phyloP scores from a whole-genome alignment of 306 rosid species.

The Ammopiptanthus mongolicus region DNA sequence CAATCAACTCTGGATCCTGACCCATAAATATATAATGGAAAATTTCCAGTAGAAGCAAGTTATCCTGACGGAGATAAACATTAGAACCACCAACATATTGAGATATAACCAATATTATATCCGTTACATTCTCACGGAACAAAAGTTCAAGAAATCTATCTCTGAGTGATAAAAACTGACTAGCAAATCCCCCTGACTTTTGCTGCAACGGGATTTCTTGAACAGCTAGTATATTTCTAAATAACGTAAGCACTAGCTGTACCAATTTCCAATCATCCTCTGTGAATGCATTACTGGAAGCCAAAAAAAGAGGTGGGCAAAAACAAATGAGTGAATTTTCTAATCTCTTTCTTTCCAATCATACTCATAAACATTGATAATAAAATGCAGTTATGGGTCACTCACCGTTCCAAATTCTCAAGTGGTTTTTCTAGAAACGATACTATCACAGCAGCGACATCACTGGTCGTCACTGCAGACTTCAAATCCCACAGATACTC shows the following conservation, averaged over 20 bases:
- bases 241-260: constrained; percentile 80
- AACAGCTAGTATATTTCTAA: constrained; percentile 76
- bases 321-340: background rate
- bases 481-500: constrained; percentile 84
- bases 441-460: constrained; percentile 52
- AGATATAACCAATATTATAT: constrained; percentile 65
- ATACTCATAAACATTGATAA: background rate
- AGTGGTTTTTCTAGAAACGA: constrained; percentile 74
- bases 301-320: background rate
- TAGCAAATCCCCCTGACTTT: constrained; percentile 64
- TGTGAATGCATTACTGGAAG: constrained; percentile 59
- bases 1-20: constrained; percentile 85
- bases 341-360: background rate
- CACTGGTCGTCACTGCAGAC: constrained; percentile 62
- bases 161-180: constrained; percentile 62
- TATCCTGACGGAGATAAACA: constrained; percentile 75
- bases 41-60: constrained; percentile 84
- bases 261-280: constrained; percentile 98
- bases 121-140: constrained; percentile 87
- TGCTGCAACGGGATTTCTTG: constrained; percentile 82
- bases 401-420: constrained; percentile 85
- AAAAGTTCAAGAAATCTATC: constrained; percentile 76
- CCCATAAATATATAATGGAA: constrained; percentile 66
- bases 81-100: constrained; percentile 61
- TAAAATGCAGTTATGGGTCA: constrained; percentile 4